Evolutionary conservation across 2,329 filamentous ascomycete species (phyloP), one percentile per base, ranked within the genome.

Genomic region (Colletotrichum sp.): DNA sequence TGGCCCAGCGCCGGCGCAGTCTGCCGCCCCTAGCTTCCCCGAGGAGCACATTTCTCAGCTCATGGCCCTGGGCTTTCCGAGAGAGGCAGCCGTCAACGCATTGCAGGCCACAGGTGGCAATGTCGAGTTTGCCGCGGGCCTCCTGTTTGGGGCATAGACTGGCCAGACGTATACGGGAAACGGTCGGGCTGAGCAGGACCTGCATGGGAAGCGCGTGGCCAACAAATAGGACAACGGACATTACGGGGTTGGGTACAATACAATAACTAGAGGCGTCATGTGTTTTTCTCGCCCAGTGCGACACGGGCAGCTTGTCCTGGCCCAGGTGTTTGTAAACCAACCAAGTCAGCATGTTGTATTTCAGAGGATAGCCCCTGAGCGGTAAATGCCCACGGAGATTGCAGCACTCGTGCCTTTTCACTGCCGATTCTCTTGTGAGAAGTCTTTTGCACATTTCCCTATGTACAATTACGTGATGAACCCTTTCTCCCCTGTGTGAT

Each of bases 21-120:
- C 81, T 21, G 79, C 81, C 66, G 75, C 80, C 57, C 66, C 83
- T n/a, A 81, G 81, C 36, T 88, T 90, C 73, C 91, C 88, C 26
- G 91, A 92, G 66, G 92, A 94, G 78, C 90, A 93, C 36, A 92
- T 99, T 71, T 92, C 95, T 68, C 93, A 94, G 80, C 91, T 99
- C 49, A 90, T 94, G 64, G 91, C 92, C 63, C 88, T 99, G 78
- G 96, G 96, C 0, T 96, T 97, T 79, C 91, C 93, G 3, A 90
- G 93, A 69, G 90, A 94, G 76, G 91, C 95, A 79, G 96, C 96
- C 1, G 89, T 97, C 68, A 92, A 94, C 76, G 96, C 96, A 4
- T 87, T 99, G 68, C 92, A 96, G 81, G 95, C 95, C 34, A 95
- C 95, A 18, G 93, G 93, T 24, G 96, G 97, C 24, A 95, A 99